phyloP scores from a whole-genome alignment of 345 rosid genomes.

The Raphanus raphanistrum region DNA sequence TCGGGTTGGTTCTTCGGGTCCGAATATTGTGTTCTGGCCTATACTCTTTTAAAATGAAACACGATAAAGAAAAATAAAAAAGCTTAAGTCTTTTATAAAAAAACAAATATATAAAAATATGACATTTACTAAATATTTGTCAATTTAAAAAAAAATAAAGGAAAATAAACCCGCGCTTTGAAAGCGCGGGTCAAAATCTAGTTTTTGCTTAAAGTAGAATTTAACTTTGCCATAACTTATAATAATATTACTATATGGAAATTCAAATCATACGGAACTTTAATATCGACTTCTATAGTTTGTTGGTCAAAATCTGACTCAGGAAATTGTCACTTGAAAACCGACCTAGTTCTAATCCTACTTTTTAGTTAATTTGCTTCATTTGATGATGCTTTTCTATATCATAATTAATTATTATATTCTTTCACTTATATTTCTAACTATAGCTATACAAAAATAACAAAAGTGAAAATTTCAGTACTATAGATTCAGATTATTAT shows the following conservation, averaged over 20 bases:
- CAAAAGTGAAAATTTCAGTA: background rate
- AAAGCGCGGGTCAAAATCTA: too few species aligned
- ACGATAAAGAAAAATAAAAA: too few species aligned
- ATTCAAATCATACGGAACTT: conserved; percentile 12
- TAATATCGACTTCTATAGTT: background rate
- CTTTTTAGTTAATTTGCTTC: background rate
- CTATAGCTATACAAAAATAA: background rate
- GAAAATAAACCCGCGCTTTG: too few species aligned
- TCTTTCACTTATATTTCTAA: background rate
- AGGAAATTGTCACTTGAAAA: conserved; percentile 31
- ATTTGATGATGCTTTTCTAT: background rate
- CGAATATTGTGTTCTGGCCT: too few species aligned
- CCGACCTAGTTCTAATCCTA: conserved; percentile 7
- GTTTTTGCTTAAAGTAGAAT: background rate
- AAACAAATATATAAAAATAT: too few species aligned
- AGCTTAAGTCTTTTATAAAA: too few species aligned
- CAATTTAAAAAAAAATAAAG: too few species aligned
- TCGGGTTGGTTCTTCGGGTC: too few species aligned
- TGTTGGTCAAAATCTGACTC: conserved; percentile 34
- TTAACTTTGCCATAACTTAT: conserved; percentile 5
- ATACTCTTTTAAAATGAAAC: too few species aligned
- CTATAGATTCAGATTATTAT: background rate
- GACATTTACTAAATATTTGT: too few species aligned
- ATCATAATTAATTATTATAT: background rate
- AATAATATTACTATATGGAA: conserved; percentile 9